Percentiles rank a stretch among this genome's conserved stretches.
Conservation (phyloP, 192 early-diverging fungal genomes). For the Backusella australiensis region DNA sequence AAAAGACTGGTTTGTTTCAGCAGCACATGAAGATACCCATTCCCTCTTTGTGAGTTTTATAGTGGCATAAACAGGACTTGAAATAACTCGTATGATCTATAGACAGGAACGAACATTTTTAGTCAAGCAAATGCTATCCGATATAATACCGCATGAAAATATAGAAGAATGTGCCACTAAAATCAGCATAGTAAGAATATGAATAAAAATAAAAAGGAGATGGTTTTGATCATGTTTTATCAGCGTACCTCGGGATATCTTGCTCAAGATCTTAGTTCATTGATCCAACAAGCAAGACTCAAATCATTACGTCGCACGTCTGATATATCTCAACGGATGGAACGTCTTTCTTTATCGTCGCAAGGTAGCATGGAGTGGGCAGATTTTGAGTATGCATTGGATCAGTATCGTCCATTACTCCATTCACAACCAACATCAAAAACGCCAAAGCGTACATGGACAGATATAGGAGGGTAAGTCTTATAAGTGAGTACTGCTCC, state of each 20-base stretch:
- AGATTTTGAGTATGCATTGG: conserved; percentile 56
- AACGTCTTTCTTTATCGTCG: background rate
- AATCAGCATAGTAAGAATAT: conserved; percentile 15
- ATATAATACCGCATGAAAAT: conserved; percentile 17
- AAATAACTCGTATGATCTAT: background rate
- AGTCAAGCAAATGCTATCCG: conserved; percentile 22
- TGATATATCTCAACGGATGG: background rate
- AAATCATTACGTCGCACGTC: conserved; percentile 25
- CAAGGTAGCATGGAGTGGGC: conserved; percentile 16
- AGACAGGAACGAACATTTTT: conserved; percentile 27
- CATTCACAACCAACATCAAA: conserved; percentile 55
- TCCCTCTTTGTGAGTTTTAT: conserved; percentile 20
- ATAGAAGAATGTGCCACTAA: conserved; percentile 9
- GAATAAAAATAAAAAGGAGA: background rate
- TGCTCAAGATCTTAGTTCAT: conserved; percentile 45
- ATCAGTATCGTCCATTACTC: conserved; percentile 47
- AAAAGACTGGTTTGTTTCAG: conserved; percentile 23
- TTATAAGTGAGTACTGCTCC: too few species aligned
- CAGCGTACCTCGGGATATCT: conserved; percentile 64
- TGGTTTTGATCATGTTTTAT: background rate
- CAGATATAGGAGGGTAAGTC: conserved; percentile 69
- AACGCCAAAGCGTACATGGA: conserved; percentile 52
- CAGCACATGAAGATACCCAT: conserved; percentile 30
- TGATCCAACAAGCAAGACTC: conserved; percentile 41
- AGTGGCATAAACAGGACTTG: background rate